Evolutionary conservation across 371 early-diverging fungal genomes (phyloP).

Genomic region (Fennellomyces sp.): DNA sequence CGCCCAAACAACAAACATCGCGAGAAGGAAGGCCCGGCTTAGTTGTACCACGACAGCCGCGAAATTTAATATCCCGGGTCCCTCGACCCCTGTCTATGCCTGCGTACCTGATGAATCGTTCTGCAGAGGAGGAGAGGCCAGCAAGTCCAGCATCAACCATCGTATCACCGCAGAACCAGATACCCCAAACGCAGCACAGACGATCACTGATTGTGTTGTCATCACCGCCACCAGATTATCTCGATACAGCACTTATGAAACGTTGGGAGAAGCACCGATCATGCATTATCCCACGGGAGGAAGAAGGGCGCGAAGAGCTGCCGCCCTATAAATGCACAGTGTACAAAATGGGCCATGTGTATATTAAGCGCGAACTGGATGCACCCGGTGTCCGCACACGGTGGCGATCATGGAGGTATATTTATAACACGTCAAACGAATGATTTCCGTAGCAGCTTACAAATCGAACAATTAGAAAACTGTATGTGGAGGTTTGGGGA

Average conservation of each 20-base stretch:
- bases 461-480: constrained; percentile 36
- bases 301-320: constrained; percentile 41
- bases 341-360: constrained; percentile 49
- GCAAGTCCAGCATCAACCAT: constrained; percentile 3
- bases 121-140: neutral
- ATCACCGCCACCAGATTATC: constrained; percentile 19
- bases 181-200: constrained; percentile 1
- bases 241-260: constrained; percentile 17
- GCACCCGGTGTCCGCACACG: constrained; percentile 30
- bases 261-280: constrained; percentile 38
- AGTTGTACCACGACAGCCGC: constrained; percentile 7
- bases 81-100: constrained; percentile 15
- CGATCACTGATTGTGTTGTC: constrained; percentile 16
- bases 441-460: too few relatives aligned
- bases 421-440: too few relatives aligned
- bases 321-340: constrained; percentile 48
- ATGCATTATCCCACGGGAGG: constrained; percentile 33
- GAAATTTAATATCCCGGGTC: constrained; percentile 10
- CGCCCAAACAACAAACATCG: constrained; percentile 5
- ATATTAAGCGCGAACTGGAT: constrained; percentile 46
- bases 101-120: constrained; percentile 4
- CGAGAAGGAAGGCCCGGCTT: constrained; percentile 5
- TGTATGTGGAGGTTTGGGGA: constrained; percentile 51
- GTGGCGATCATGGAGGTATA: constrained; percentile 46
- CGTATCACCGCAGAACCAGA: neutral